Conservation (phyloP, 495 filamentous ascomycete genomes). For the Platismatia glauca region DNA sequence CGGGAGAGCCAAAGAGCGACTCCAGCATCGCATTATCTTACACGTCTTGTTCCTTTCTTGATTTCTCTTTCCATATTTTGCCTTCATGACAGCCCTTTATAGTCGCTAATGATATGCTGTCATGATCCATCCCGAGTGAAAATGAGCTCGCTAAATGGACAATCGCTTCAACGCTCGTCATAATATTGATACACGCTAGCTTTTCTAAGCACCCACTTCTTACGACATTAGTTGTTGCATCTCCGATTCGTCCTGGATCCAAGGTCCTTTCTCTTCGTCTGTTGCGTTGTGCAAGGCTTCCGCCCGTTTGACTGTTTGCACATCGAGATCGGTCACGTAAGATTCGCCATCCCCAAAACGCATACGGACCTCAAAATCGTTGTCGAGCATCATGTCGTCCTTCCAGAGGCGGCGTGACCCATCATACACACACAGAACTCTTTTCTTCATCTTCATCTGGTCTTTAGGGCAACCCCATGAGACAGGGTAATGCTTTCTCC, state of each 20-base stretch:
- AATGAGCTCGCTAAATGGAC: not conserved
- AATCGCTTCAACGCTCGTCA: not conserved
- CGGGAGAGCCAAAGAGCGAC: not conserved
- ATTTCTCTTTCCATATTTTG: not conserved
- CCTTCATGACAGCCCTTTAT: not conserved
- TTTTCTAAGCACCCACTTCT: not conserved
- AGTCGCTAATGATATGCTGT: not conserved
- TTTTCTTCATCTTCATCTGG: conserved; percentile 96
- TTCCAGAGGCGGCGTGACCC: conserved; percentile 83
- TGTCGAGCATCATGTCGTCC: conserved; percentile 98
- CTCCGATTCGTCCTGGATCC: conserved; percentile 40
- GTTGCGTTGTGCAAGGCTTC: conserved; percentile 69
- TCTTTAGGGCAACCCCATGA: conserved; percentile 85
- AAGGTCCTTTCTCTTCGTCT: conserved; percentile 76
- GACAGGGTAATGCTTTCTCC: conserved; percentile 82
- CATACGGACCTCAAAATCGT: conserved; percentile 87
- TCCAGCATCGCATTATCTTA: not conserved
- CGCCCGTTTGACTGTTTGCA: conserved; percentile 79
- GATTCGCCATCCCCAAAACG: conserved; percentile 54
- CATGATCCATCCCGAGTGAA: not conserved
- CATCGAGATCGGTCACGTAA: conserved; percentile 89
- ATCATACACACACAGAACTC: conserved; percentile 87
- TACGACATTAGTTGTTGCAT: not conserved
- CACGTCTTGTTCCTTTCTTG: not conserved
- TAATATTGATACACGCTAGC: conserved; percentile 7